phyloP scores from a whole-genome alignment of 306 rosid genomes.

The Begonia peltatifolia region DNA sequence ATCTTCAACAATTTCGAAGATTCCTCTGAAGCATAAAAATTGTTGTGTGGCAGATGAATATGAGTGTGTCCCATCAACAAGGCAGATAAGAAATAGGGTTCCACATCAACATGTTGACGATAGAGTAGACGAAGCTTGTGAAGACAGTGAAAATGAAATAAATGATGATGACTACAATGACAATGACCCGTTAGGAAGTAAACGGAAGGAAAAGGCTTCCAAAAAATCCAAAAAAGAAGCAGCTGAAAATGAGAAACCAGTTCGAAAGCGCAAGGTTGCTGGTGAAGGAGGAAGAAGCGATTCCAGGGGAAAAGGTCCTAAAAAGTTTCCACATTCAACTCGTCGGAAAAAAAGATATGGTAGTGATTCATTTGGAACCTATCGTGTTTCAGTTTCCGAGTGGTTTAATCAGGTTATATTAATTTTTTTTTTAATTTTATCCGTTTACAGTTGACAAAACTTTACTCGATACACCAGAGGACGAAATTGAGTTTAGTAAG shows the following conservation, averaged over 20 bases:
- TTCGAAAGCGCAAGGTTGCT: conserved; percentile 28
- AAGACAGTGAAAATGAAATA: conserved; percentile 22
- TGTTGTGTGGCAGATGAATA: conserved; percentile 17
- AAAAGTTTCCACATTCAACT: conserved; percentile 67
- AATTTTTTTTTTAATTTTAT: conserved; percentile 12
- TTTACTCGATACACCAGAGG: conserved; percentile 64
- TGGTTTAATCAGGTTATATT: neutral
- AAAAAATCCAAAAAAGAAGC: conserved; percentile 32
- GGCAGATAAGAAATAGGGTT: conserved; percentile 30
- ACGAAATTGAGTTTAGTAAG: conserved; percentile 47
- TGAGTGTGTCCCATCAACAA: conserved; percentile 25
- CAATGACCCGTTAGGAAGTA: conserved; percentile 24
- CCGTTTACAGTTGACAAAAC: conserved; percentile 47
- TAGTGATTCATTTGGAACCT: conserved; percentile 11
- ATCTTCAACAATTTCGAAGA: conserved; percentile 12
- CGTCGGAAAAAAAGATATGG: conserved; percentile 59
- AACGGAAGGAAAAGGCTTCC: conserved; percentile 22
- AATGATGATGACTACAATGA: conserved; percentile 16
- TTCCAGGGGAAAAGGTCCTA: conserved; percentile 25
- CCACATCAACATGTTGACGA: conserved; percentile 23
- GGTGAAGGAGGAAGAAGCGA: conserved; percentile 29
- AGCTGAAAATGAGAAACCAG: conserved; percentile 38
- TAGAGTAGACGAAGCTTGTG: conserved; percentile 18
- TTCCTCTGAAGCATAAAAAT: conserved; percentile 18
- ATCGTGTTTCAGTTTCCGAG: neutral